Evolutionary conservation across 805 yeast genomes (phyloP).

Genomic region (Candida vartiovaarae): DNA sequence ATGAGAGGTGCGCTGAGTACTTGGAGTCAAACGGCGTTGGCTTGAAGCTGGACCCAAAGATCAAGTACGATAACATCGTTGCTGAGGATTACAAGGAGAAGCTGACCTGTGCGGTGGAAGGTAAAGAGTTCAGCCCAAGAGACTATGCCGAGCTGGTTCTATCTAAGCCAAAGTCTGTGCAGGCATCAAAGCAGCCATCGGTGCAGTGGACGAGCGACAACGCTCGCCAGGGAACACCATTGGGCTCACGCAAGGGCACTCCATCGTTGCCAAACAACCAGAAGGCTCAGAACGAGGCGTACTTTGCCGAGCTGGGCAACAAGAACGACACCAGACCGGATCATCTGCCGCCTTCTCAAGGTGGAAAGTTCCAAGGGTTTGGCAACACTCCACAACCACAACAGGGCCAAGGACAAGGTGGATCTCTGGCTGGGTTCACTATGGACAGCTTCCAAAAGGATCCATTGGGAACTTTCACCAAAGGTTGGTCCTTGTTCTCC

Average conservation of each 20-base stretch:
- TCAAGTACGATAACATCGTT: slow-evolving; percentile 79
- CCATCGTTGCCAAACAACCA: slow-evolving; percentile 25
- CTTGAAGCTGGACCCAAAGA: slow-evolving; percentile 51
- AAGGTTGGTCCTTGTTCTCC: slow-evolving; percentile 93
- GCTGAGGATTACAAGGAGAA: slow-evolving; percentile 93
- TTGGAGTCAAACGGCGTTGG: slow-evolving; percentile 70
- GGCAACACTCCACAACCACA: slow-evolving; percentile 67
- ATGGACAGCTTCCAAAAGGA: slow-evolving; percentile 68
- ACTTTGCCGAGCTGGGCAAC: slow-evolving; percentile 74
- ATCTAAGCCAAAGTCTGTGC: slow-evolving; percentile 11
- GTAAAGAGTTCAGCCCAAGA: slow-evolving; percentile 51
- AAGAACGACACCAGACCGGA: slow-evolving; percentile 68
- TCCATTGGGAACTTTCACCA: slow-evolving; percentile 83
- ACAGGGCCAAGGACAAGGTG: slow-evolving; percentile 18
- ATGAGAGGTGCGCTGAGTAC: slow-evolving; percentile 63
- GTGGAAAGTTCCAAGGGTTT: slow-evolving; percentile 89
- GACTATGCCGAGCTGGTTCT: slow-evolving; percentile 41
- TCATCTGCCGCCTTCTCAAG: slow-evolving; percentile 83
- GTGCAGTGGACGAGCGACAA: slow-evolving; percentile 1
- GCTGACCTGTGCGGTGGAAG: slow-evolving; percentile 70
- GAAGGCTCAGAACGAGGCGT: slow-evolving; percentile 64
- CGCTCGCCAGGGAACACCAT: slow-evolving; percentile 17
- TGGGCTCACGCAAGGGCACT: slow-evolving; percentile 36
- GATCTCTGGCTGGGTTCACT: slow-evolving; percentile 49
- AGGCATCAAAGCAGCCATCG: slow-evolving; percentile 2